These are phyloP conservation scores for Jamesozyma jinghongensis DNA, from an alignment of 805 yeast species.

Conservation along the genomic window DNA sequence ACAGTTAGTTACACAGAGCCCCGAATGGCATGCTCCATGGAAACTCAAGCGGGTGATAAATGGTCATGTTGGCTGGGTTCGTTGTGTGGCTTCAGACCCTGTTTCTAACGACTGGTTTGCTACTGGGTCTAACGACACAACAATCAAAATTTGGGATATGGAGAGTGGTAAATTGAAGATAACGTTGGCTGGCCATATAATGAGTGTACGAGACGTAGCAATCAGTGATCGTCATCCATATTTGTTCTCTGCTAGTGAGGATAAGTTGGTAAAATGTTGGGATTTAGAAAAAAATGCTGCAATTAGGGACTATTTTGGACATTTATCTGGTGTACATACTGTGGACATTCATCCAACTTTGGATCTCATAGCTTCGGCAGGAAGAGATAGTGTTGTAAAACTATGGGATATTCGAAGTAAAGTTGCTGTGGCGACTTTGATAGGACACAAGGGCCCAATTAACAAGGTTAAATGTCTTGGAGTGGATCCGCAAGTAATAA, in stretches of 20 bases:
- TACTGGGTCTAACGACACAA: conserved; percentile 82
- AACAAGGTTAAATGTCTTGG: conserved; percentile 58
- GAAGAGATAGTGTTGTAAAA: conserved; percentile 76
- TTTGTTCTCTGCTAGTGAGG: conserved; percentile 87
- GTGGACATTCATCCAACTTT: conserved; percentile 81
- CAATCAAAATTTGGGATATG: conserved; percentile 87
- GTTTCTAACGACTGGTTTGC: conserved; percentile 78
- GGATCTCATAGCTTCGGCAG: conserved; percentile 75
- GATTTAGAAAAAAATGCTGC: conserved; percentile 81
- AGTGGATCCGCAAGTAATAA: conserved; percentile 76
- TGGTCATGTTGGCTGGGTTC: conserved; percentile 92
- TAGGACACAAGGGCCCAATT: conserved; percentile 75
- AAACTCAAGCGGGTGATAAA: conserved; percentile 60
- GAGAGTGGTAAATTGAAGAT: conserved; percentile 60
- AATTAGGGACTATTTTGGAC: conserved; percentile 88
- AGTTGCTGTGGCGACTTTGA: conserved; percentile 60
- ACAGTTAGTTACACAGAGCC: conserved; percentile 16
- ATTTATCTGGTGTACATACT: conserved; percentile 79
- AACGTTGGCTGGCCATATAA: conserved; percentile 81
- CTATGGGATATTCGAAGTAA: conserved; percentile 92
- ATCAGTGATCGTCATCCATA: conserved; percentile 76
- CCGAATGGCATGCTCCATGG: conserved; percentile 57
- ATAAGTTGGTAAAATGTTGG: conserved; percentile 90
- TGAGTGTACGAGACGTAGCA: conserved; percentile 74
- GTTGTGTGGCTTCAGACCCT: conserved; percentile 76